Percentiles rank a stretch among this genome's conserved stretches.
Conservation (phyloP, 345 rosid genomes). For the Heritiera fomes region DNA sequence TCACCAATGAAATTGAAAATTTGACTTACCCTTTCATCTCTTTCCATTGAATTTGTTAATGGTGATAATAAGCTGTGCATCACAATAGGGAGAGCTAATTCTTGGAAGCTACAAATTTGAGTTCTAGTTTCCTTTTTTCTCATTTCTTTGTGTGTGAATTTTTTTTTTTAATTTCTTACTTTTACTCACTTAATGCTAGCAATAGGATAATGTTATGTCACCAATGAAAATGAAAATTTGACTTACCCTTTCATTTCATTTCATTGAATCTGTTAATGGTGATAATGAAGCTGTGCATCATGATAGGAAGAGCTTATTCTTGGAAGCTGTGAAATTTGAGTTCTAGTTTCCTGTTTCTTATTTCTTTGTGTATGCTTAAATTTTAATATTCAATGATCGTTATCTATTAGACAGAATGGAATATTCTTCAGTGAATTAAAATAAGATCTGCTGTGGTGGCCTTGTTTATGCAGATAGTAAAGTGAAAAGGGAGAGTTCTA, state of each 20-base stretch:
- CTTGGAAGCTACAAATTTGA: background rate
- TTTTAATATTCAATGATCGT: slow-evolving; percentile 20
- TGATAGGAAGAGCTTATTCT: background rate
- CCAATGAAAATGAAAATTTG: background rate
- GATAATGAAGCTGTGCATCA: background rate
- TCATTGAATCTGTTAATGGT: background rate
- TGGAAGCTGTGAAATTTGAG: background rate
- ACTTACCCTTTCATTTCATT: background rate
- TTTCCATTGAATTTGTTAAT: background rate
- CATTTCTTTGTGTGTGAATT: slow-evolving; percentile 6
- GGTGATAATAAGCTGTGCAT: background rate
- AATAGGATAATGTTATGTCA: background rate
- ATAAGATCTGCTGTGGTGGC: slow-evolving; percentile 44
- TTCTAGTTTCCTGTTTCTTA: slow-evolving; percentile 8
- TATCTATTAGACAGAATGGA: slow-evolving; percentile 25
- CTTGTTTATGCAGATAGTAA: slow-evolving; percentile 64
- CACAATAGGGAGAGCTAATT: background rate
- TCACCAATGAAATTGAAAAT: background rate
- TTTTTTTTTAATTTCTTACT: background rate
- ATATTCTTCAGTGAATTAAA: slow-evolving; percentile 32
- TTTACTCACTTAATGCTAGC: background rate
- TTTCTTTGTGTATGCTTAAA: slow-evolving; percentile 19
- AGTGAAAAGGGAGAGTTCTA: slow-evolving; percentile 52
- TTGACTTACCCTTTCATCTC: background rate
- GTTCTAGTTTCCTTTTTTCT: slow-evolving; percentile 12